Evolutionary conservation across 768 basidiomycete genomes (phyloP).

Genomic region (Xerocomellus amylosporus): DNA sequence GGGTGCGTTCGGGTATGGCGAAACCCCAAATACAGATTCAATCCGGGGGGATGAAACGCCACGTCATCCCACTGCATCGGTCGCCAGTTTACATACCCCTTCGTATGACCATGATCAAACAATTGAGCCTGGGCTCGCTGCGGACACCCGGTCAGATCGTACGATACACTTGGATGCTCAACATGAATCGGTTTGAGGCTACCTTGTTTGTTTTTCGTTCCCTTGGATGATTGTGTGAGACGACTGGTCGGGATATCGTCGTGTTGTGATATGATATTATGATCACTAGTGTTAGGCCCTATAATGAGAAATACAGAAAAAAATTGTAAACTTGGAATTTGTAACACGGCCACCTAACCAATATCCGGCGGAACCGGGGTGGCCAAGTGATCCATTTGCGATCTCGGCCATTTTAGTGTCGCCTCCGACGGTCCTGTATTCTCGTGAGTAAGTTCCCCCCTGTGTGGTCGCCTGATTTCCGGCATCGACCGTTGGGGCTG

Average conservation of each 20-base stretch:
- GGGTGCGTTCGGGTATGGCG: conserved; percentile 40
- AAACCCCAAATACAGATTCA: conserved; percentile 34
- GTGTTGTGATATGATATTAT: conserved; percentile 14
- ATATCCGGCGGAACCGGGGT: neutral
- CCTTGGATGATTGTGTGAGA: conserved; percentile 9
- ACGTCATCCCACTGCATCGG: conserved; percentile 36
- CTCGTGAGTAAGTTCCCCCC: conserved; percentile 2
- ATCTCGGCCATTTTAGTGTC: no score
- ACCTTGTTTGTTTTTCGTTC: conserved; percentile 8
- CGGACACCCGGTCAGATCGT: conserved; percentile 27
- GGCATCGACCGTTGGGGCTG: neutral
- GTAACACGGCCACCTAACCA: neutral
- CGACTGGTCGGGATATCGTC: neutral
- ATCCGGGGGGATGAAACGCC: conserved; percentile 45
- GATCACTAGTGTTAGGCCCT: conserved; percentile 1
- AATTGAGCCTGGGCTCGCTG: conserved; percentile 13
- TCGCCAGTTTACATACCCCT: conserved; percentile 19
- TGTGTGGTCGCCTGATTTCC: neutral
- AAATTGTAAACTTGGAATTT: neutral
- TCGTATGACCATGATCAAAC: conserved; percentile 25
- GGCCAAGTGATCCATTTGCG: neutral
- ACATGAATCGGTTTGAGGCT: conserved; percentile 12
- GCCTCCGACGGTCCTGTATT: neutral
- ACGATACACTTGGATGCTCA: conserved; percentile 26
- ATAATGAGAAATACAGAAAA: neutral